Conservation (phyloP, 345 rosid species). For the Carallia brachiata region DNA sequence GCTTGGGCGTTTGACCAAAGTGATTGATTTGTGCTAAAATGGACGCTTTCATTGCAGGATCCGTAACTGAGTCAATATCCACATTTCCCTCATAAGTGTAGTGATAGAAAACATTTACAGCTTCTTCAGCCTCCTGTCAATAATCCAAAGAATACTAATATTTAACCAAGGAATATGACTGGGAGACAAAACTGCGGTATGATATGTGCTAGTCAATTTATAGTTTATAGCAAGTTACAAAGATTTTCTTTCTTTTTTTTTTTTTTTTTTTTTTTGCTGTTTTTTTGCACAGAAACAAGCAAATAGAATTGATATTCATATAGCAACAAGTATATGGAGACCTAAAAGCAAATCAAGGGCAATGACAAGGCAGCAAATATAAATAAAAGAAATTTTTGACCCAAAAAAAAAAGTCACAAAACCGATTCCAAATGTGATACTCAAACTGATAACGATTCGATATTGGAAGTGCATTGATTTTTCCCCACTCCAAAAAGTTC, state of each 20-base stretch:
- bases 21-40: conserved; percentile 98
- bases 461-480: too few relatives aligned
- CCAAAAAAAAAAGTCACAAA: too few relatives aligned
- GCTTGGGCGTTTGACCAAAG: conserved; percentile 99
- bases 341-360: neutral
- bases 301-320: neutral
- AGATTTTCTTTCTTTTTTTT: neutral
- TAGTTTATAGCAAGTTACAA: neutral
- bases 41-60: conserved; percentile 99
- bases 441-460: too few relatives aligned
- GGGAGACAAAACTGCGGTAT: too few relatives aligned
- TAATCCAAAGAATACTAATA: conserved; percentile 10
- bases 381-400: too few relatives aligned
- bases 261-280: neutral
- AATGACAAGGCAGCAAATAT: too few relatives aligned
- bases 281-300: neutral
- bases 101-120: conserved; percentile 98
- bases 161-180: neutral
- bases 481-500: too few relatives aligned
- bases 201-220: too few relatives aligned
- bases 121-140: conserved; percentile 95
- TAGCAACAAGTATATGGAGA: neutral
- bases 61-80: conserved; percentile 95
- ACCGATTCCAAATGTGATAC: too few relatives aligned
- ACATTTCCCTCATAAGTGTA: conserved; percentile 99